These are phyloP conservation scores for Quercus phellos DNA, from an alignment of 331 rosid genomes.

Conservation along the genomic window DNA sequence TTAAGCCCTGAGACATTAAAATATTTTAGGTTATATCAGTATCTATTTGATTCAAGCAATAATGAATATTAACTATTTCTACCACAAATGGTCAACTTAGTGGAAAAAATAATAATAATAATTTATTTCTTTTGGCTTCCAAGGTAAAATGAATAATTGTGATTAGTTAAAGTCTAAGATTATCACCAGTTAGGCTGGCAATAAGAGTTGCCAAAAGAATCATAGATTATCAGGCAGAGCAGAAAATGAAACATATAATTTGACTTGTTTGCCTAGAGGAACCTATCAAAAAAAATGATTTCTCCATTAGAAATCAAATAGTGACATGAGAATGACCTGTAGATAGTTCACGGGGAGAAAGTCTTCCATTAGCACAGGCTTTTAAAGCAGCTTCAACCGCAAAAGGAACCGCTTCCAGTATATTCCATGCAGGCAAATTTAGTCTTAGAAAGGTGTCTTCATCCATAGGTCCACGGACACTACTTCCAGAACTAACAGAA, in stretches of 20 bases:
- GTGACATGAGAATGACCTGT: slow-evolving; percentile 54
- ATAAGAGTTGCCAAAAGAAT: not conserved
- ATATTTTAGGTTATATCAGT: not conserved
- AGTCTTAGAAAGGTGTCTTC: slow-evolving; percentile 63
- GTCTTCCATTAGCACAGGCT: slow-evolving; percentile 88
- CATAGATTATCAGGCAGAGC: no score
- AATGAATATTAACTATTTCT: not conserved
- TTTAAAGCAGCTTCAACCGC: slow-evolving; percentile 93
- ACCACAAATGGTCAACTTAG: not conserved
- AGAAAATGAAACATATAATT: not conserved
- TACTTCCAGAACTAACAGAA: slow-evolving; percentile 69
- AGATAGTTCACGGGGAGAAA: slow-evolving; percentile 95
- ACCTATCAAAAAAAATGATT: not conserved
- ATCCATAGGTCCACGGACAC: slow-evolving; percentile 75
- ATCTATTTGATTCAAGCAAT: not conserved
- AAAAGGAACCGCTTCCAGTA: slow-evolving; percentile 87
- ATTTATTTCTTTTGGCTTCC: not conserved
- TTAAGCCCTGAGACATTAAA: slow-evolving; percentile 68
- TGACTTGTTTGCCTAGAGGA: not conserved
- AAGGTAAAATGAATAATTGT: not conserved
- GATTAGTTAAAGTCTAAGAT: not conserved
- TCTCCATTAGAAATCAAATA: not conserved
- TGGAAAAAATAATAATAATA: not conserved
- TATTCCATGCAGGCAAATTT: slow-evolving; percentile 94
- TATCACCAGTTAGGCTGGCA: not conserved